Percentiles rank a stretch among this genome's conserved stretches.
Evolutionary conservation across 345 rosid genomes (phyloP).

Genomic region (Arabidopsis arenosa): DNA sequence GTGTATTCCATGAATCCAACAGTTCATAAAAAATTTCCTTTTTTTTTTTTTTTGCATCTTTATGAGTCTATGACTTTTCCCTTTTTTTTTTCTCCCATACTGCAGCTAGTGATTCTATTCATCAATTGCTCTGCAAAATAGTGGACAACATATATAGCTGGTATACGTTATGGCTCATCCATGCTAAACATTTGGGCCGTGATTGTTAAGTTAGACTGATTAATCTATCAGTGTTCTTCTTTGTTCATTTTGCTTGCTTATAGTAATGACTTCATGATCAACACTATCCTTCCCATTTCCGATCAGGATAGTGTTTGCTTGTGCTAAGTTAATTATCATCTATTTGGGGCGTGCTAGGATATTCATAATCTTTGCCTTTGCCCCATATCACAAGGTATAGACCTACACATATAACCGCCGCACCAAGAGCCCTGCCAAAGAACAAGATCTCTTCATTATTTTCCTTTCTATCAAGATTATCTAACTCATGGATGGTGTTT

Average conservation of each 20-base stretch:
- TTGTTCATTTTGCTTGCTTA: slow-evolving; percentile 36
- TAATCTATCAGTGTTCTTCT: background rate
- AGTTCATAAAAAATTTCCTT: too few species aligned
- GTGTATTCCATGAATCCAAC: too few species aligned
- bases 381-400: slow-evolving; percentile 85
- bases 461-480: background rate
- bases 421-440: slow-evolving; percentile 75
- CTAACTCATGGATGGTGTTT: background rate
- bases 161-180: background rate
- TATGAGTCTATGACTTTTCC: too few species aligned
- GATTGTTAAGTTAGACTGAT: background rate
- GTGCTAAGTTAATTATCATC: slow-evolving; percentile 39
- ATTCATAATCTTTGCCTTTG: slow-evolving; percentile 63
- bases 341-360: slow-evolving; percentile 18
- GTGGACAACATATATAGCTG: slow-evolving; percentile 6
- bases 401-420: slow-evolving; percentile 70
- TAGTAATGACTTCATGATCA: slow-evolving; percentile 46
- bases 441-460: background rate
- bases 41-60: too few species aligned
- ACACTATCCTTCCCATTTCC: slow-evolving; percentile 25
- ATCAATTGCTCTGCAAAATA: slow-evolving; percentile 27
- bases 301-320: slow-evolving; percentile 28
- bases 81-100: background rate
- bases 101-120: too few species aligned
- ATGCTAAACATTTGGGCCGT: background rate